Evolutionary conservation across 1,284 basidiomycete genomes (phyloP).

Genomic region (Mixia osmundae): DNA sequence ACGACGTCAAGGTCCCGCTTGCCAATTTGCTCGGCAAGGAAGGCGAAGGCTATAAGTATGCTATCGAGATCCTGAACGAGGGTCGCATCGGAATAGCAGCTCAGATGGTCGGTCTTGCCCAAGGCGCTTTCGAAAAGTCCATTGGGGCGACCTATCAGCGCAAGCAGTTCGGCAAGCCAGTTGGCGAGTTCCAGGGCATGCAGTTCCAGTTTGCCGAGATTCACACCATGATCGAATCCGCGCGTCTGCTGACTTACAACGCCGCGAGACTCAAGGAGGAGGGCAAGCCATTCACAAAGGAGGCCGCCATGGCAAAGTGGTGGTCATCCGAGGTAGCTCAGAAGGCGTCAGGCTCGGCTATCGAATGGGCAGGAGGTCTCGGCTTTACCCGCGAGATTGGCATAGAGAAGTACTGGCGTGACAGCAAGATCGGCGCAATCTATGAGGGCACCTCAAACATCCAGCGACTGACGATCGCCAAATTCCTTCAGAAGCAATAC

Average conservation of each 20-base stretch:
- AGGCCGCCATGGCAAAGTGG: slow-evolving; percentile 44
- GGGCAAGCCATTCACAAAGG: slow-evolving; percentile 69
- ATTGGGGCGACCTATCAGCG: slow-evolving; percentile 85
- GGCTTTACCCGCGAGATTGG: slow-evolving; percentile 88
- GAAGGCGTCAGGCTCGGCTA: slow-evolving; percentile 61
- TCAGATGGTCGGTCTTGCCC: slow-evolving; percentile 59
- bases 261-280: slow-evolving; percentile 76
- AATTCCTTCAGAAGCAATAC: slow-evolving; percentile 26
- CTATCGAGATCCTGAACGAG: slow-evolving; percentile 95
- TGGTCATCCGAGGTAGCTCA: slow-evolving; percentile 74
- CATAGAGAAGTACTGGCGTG: slow-evolving; percentile 33
- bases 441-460: slow-evolving; percentile 94
- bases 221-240: slow-evolving; percentile 64
- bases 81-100: slow-evolving; percentile 93
- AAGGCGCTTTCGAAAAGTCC: slow-evolving; percentile 82
- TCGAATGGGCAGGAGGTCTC: slow-evolving; percentile 91
- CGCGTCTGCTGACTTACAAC: slow-evolving; percentile 86
- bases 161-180: slow-evolving; percentile 74
- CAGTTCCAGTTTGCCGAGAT: slow-evolving; percentile 74
- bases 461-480: slow-evolving; percentile 87
- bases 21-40: slow-evolving; percentile 84
- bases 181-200: slow-evolving; percentile 82
- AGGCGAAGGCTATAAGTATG: slow-evolving; percentile 28
- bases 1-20: slow-evolving; percentile 74
- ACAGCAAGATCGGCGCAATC: slow-evolving; percentile 81